Base-by-base conservation (phyloP, 768 basidiomycete genomes). In the Clavaria fumosa region DNA sequence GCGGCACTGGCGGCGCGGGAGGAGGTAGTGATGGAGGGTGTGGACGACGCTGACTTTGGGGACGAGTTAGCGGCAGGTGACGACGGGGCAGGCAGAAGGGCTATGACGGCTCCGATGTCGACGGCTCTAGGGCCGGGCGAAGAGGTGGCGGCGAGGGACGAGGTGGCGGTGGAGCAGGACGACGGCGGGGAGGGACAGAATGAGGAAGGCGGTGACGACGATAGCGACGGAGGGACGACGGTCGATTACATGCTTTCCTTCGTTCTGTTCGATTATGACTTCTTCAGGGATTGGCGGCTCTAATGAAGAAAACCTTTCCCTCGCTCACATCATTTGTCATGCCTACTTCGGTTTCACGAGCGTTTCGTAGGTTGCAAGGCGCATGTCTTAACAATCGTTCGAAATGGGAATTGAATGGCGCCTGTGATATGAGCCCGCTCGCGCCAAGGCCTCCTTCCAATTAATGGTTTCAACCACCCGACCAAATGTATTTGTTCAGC, bases 231-330 rank as follows among this genome's bases (percentile, higher is more conserved):
- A 1, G 85, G 84, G 11, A 77, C 74, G 6, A 63, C 79, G 12
- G 75, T 78, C 27, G 86, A 90, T 40, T 90, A 85, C 50, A 90
- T 95, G 86, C 60, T 95, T 21, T 51, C 60, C 11, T 67, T 74
- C 46, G 75, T 79, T 18, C 60, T 66, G 36, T 51, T 49, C 28
- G 78, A 86, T 45, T 68, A 64, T 51, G 75, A 76, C 24, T 77
- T 67, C 54, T 88, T 88, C 58, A 62, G 58, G 41, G 77, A 78
- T 30, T 84, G 81, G 80, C 66, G 73, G 36, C 20, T 41, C 15
- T 39, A 28, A 14, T 9, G 9, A 28, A n/a, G n/a, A n/a, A n/a
- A n/a, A n/a, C n/a, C n/a, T n/a, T n/a, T n/a, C n/a, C n/a, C n/a
- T n/a, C n/a, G n/a, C n/a, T n/a, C n/a, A n/a, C n/a, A n/a, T n/a